Conservation (phyloP, 2,329 filamentous ascomycete genomes). For the Pestalotiopsis sp. region DNA sequence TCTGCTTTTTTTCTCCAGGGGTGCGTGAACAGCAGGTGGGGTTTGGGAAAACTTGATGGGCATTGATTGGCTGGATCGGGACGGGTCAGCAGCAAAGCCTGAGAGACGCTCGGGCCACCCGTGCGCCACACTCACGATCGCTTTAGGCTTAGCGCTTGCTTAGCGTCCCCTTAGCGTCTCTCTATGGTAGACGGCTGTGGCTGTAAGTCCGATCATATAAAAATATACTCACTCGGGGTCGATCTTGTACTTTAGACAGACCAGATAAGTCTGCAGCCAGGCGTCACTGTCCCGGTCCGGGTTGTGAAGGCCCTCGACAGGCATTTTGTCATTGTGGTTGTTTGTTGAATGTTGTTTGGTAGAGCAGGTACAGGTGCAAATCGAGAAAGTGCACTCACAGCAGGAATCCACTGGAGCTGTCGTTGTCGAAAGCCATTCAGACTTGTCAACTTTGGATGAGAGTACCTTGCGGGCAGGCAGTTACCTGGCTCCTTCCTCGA, state of each 20-base stretch:
- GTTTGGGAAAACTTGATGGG: neutral
- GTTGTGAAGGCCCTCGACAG: neutral
- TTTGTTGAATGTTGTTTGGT: neutral
- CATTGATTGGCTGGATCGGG: neutral
- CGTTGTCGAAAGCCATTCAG: neutral
- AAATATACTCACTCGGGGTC: constrained; percentile 2
- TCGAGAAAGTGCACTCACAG: neutral
- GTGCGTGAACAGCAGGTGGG: neutral
- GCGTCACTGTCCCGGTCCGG: neutral
- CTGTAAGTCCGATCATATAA: neutral
- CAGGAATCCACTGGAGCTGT: neutral
- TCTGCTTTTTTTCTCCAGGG: neutral
- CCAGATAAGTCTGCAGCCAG: neutral
- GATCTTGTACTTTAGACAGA: constrained; percentile 5
- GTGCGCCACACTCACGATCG: neutral
- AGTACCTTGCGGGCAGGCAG: no score
- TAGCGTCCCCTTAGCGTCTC: neutral
- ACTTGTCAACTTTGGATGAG: neutral
- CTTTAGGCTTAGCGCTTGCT: no score
- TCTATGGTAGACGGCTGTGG: neutral
- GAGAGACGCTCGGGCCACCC: neutral
- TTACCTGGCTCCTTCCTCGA: no score
- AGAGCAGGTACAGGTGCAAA: neutral
- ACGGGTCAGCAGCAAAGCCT: neutral
- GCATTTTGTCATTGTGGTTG: neutral